Evolutionary conservation across 306 rosid genomes (phyloP), one percentile per base, ranked within the genome.

Genomic region (Sophora flavescens): DNA sequence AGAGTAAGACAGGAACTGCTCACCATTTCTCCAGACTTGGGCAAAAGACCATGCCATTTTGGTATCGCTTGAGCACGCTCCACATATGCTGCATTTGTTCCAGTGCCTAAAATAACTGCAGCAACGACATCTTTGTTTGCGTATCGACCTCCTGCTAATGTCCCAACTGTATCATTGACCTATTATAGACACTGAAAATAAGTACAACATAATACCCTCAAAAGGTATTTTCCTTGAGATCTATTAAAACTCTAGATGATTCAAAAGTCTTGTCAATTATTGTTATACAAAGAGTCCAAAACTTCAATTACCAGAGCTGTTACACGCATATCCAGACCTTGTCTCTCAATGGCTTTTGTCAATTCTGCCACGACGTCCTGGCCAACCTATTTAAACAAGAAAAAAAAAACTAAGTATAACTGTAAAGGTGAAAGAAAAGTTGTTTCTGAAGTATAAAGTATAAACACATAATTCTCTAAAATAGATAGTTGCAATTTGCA

Each of bases 101-200:
- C 98, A 7, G 97, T 93, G 66, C 98, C 98, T 77, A 93, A 81
- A 79, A 93, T 93, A 80, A 93, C 88, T 58, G 97, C 93, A 70
- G 93, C 97, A 81, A 91, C 52, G 35, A 87, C 98, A 88, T 89
- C 88, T 17, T 64, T 86, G 80, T 89, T 72, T 39, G 71, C 13
- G 79, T 91, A 86, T 80, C 93, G 86, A 45, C 98, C 98, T 68
- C 98, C 97, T 9, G 98, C 98, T 82, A 93, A 81, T 66, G 98
- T 93, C 58, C 98, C 97, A 38, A 93, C 88, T 10, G 98, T 93
- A 80, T 93, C 98, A 82, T 93, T 93, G 61, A 93, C 98, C 98
- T 93, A 80, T 86, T 63, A 82, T 73, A 76, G 41, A 66, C 61
- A 61, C 16, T 14, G n/a, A 56, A 74, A 63, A 44, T 79, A 39